These are phyloP conservation scores for Mollisiaceae sp. DNA, from an alignment of 2,329 filamentous ascomycete species.

Conservation along the genomic window DNA sequence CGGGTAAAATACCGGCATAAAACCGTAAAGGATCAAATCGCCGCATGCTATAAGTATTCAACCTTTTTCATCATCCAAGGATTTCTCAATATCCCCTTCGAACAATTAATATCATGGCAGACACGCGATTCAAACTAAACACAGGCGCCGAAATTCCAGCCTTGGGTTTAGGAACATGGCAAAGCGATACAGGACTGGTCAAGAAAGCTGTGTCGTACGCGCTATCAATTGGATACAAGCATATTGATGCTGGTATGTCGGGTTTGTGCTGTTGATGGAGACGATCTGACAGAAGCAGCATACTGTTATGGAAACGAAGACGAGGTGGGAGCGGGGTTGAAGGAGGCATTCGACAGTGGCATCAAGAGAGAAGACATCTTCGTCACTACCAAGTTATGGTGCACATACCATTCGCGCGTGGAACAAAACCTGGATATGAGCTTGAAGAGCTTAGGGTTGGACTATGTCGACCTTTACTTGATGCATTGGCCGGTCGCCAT, in stretches of 20 bases:
- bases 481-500: slow-evolving; percentile 85
- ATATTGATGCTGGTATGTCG: slow-evolving; percentile 51
- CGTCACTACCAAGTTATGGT: slow-evolving; percentile 72
- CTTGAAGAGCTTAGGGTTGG: slow-evolving; percentile 73
- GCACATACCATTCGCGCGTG: slow-evolving; percentile 74
- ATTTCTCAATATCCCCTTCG: not conserved
- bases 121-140: slow-evolving; percentile 43
- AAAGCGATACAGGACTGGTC: slow-evolving; percentile 50
- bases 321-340: slow-evolving; percentile 79
- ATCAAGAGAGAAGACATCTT: slow-evolving; percentile 69
- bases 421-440: slow-evolving; percentile 75
- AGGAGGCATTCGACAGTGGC: slow-evolving; percentile 62
- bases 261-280: not conserved
- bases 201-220: slow-evolving; percentile 46
- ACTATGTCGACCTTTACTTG: slow-evolving; percentile 82
- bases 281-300: slow-evolving; percentile 48
- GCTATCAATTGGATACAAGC: slow-evolving; percentile 56
- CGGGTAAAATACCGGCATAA: slow-evolving; percentile 20
- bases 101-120: slow-evolving; percentile 33
- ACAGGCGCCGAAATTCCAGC: slow-evolving; percentile 47
- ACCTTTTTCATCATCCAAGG: slow-evolving; percentile 11
- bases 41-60: slow-evolving; percentile 15
- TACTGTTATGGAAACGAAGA: slow-evolving; percentile 84
- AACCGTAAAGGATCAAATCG: not conserved
- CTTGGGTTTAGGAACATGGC: slow-evolving; percentile 54